A percentile compares a stretch with the other conserved stretches of the same genome.
phyloP scores from a whole-genome alignment of 2,329 filamentous ascomycete genomes.

The Ambrosiella cleistominuta region DNA sequence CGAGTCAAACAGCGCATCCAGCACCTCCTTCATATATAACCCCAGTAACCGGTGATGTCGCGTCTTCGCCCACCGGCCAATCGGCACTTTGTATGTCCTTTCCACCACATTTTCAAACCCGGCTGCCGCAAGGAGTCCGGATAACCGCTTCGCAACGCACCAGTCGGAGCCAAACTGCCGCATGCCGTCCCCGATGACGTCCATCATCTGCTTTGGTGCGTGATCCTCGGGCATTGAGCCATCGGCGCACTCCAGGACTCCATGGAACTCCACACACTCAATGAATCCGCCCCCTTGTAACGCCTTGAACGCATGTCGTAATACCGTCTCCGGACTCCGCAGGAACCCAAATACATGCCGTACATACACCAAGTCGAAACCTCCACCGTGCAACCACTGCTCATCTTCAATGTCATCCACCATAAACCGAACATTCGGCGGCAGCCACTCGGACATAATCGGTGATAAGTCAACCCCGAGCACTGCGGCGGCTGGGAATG shows the following conservation, averaged over 20 bases:
- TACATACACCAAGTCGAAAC: slow-evolving; percentile 40
- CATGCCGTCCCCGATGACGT: slow-evolving; percentile 20
- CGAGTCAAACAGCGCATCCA: slow-evolving; percentile 24
- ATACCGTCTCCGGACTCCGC: slow-evolving; percentile 31
- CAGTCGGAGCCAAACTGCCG: slow-evolving; percentile 23
- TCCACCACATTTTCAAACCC: slow-evolving; percentile 28
- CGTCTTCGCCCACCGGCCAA: slow-evolving; percentile 26
- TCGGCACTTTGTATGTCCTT: slow-evolving; percentile 24
- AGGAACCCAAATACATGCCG: slow-evolving; percentile 32
- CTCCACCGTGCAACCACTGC: slow-evolving; percentile 31
- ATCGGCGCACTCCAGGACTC: slow-evolving; percentile 26
- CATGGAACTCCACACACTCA: slow-evolving; percentile 31
- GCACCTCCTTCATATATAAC: slow-evolving; percentile 26
- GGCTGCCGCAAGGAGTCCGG: slow-evolving; percentile 21
- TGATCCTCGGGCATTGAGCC: slow-evolving; percentile 26
- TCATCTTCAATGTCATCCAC: slow-evolving; percentile 42
- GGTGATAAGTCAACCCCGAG: slow-evolving; percentile 27
- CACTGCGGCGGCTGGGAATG: slow-evolving; percentile 24
- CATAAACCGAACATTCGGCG: slow-evolving; percentile 42
- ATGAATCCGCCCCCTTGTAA: slow-evolving; percentile 30
- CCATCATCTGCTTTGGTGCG: slow-evolving; percentile 20
- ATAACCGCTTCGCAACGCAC: slow-evolving; percentile 21
- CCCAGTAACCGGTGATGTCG: slow-evolving; percentile 23
- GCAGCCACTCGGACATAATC: slow-evolving; percentile 32
- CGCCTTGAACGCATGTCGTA: slow-evolving; percentile 22